Evolutionary conservation across 2,329 filamentous ascomycete species (phyloP).

Genomic region (Beauveria australis): DNA sequence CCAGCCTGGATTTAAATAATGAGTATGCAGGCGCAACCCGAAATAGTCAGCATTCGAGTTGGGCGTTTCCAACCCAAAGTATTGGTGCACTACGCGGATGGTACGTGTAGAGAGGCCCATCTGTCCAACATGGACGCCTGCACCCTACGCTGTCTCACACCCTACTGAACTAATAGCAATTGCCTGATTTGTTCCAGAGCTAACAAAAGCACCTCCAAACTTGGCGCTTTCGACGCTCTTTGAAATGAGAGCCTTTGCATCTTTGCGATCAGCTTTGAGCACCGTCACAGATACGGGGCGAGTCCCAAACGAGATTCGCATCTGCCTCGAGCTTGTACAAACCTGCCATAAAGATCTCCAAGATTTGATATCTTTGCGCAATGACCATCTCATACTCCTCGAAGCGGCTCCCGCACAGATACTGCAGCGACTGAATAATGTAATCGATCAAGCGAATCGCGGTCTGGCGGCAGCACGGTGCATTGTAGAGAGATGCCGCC

Average conservation of each 20-base stretch:
- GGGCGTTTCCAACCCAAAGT: no score
- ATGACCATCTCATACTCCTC: slow-evolving; percentile 19
- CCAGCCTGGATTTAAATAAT: neutral
- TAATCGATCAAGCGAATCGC: slow-evolving; percentile 21
- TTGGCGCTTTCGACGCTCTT: neutral
- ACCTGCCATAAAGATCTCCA: slow-evolving; percentile 25
- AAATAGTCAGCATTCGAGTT: neutral
- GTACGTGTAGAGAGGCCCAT: neutral
- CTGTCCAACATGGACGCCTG: neutral
- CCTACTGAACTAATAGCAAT: neutral
- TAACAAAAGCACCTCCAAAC: neutral
- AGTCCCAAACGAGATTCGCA: slow-evolving; percentile 20
- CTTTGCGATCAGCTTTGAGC: neutral
- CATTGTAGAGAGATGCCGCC: slow-evolving; percentile 23
- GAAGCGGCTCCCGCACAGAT: slow-evolving; percentile 16
- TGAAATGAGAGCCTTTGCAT: slow-evolving; percentile 1
- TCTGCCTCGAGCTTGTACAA: slow-evolving; percentile 23
- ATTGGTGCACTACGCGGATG: neutral
- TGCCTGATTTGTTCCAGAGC: neutral
- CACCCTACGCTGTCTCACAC: neutral
- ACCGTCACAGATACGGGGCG: slow-evolving; percentile 17
- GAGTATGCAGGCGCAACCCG: neutral
- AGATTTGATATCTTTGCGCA: slow-evolving; percentile 24
- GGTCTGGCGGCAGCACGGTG: slow-evolving; percentile 20
- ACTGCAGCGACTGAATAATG: slow-evolving; percentile 20